Evolutionary conservation across 2,329 filamentous ascomycete genomes (phyloP), one percentile per base, ranked within the genome.

Genomic region (Botryotinia globosa): DNA sequence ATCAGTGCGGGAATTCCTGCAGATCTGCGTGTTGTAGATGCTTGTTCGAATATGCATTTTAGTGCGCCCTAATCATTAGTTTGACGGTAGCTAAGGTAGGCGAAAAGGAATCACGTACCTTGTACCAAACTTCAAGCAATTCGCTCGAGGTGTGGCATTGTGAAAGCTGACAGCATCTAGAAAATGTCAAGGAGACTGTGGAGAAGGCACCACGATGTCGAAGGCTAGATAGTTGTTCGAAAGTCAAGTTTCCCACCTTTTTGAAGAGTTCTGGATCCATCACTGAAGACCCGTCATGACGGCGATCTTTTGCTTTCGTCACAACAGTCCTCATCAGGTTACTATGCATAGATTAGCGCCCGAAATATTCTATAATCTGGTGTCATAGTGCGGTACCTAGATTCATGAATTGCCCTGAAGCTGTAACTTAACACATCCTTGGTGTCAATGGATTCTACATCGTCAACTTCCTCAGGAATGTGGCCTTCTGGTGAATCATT

Each of bases 401-500:
- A 93, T 82, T 99, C 96, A 75, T 97, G 95, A n/a, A 98, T 86
- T 9, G 94, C 93, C 77, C 96, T 89, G 87, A 97, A 99, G 75
- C 94, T 97, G 81, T 96, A 99, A 76, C 95, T 98, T 64, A 99
- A 83, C 29, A 97, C 87, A 77, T 97, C 94, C 80, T 98, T 98
- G 0, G 94, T 94, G 69, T 92, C 91, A 3, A 94, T 85, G 1
- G 90, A 92, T 7, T 91, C 87, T 25, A 88, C 83, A 48, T 92
- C 90, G 70, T 92, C 89, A n/a, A 93, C 81, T 39, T 95, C 92
- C 69, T 94, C 90, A 0, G 91, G 91, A 5, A 93, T 84, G 80
- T 96, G 91, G 0, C 95, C 95, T 82, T 99, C 96, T 0, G 97
- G 96, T 1, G 96, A 97, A 82, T 98, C 96, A 75, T 97, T 91